Evolutionary conservation across 129 eudicot species (phyloP), one percentile per base, ranked within the genome.

Genomic region (Arctium lappa): DNA sequence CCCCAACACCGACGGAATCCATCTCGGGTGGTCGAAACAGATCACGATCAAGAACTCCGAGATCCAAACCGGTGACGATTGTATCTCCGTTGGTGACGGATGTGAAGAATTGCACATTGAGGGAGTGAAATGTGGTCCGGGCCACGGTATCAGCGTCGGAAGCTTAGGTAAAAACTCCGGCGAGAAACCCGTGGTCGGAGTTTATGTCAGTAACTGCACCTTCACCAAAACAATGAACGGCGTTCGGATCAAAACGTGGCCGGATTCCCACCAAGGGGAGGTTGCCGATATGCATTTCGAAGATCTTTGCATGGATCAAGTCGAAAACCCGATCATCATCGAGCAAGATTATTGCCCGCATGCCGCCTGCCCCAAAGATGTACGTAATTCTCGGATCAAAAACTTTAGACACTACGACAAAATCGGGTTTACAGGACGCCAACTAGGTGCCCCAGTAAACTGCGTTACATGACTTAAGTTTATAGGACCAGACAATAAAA

Each of bases 311-410:
- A 85, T 92, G 89, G 77, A 86, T 29, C 85, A 92, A 48, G 93
- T 89, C 46, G 22, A 42, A n/a, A 83, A 85, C 79, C 97, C 97
- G 13, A 31, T 86, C 70, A 33, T 77, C 84, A 74, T 92, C 40
- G 97, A 92, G 50, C 97, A 90, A 80, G 88, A 87, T 18, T 92
- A 92, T 71, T 92, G 97, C 83, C 97, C 97, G 6, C 81, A 69
- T 48, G 34, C 29, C 22, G 69, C 75, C 4, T 92, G 97, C 90
- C 50, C 38, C 16, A 44, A 63, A 44, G 81, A 83, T 36, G 92
- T 92, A 88, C 29, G 63, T 29, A 9, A 18, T 7, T 8, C 46
- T 60, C 8, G 8, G 6, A 16, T 16, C 68, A 1, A n/a, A 60
- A 60, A 60, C 68, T 16, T 5, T 44, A 44, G 12, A 7, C 12